Evolutionary conservation across 441 rosid genomes (phyloP), one percentile per base, ranked within the genome.

Genomic region (Aleurites moluccanus): DNA sequence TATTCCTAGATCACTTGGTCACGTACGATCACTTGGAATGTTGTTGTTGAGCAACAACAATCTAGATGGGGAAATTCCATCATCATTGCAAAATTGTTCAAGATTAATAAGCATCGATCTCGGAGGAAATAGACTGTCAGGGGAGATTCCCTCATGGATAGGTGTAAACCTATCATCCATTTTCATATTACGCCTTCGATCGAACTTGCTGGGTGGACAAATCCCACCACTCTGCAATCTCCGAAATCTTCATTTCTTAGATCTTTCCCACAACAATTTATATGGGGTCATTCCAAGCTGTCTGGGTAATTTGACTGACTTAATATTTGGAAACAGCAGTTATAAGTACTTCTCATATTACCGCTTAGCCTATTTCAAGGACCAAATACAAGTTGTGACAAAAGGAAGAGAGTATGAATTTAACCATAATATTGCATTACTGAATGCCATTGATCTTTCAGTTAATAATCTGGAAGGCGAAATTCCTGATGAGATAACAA

Each of bases 11-110:
- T 84, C 88, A 66, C 74, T 88, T 0, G 85, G 86, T 69, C 62
- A 52, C 64, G 62, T 86, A 16, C 56, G 21, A 76, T 85, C 88
- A 40, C 91, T 88, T 27, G 81, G 86, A 10, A 86, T 85, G 73
- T 69, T 90, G 84, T 67, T 86, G 72, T 75, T 87, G 78, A 87
- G 87, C 85, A 79, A 83, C 73, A 90, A 90, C 66, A 81, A 81
- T 63, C 78, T 88, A 35, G 66, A 62, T 49, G 90, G 92, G 57
- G 82, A 81, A 74, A 82, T 90, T 76, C 87, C 90, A 28, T 79
- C 83, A 56, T 80, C 82, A 44, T 80, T 85, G 76, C 85, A 78
- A 71, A 90, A 86, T 5, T 86, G 89, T 80, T 66, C 85, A 1
- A 84, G 78, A 11, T 81, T 89, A 67, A 84, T 86, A 2, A 88